These are phyloP conservation scores for Diaporthe helianthi DNA, from an alignment of 2,329 filamentous ascomycete genomes.

Conservation along the genomic window DNA sequence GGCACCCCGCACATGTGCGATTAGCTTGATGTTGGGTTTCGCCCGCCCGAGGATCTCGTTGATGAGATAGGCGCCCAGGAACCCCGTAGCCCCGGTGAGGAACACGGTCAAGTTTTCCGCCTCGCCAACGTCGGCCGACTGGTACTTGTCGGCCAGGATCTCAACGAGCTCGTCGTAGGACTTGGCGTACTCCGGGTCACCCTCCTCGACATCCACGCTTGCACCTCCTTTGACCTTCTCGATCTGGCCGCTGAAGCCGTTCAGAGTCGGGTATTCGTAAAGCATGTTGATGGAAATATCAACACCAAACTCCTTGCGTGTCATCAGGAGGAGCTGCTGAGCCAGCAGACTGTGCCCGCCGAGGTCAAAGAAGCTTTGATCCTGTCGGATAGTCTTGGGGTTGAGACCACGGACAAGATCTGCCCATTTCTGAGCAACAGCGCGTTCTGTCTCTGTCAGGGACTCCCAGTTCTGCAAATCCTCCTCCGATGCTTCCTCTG, in stretches of 20 bases:
- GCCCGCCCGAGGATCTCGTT: constrained; percentile 73
- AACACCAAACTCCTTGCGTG: constrained; percentile 51
- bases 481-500: constrained; percentile 51
- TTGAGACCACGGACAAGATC: constrained; percentile 72
- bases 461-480: constrained; percentile 51
- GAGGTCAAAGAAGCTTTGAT: constrained; percentile 76
- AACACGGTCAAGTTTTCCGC: constrained; percentile 65
- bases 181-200: constrained; percentile 56
- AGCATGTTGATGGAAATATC: constrained; percentile 74
- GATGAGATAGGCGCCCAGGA: constrained; percentile 83
- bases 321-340: constrained; percentile 78
- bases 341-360: constrained; percentile 84
- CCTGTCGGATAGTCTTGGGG: constrained; percentile 66
- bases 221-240: constrained; percentile 43
- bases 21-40: constrained; percentile 62
- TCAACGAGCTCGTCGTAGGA: constrained; percentile 55
- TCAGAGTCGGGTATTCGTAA: constrained; percentile 66
- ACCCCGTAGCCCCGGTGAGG: constrained; percentile 89
- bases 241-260: constrained; percentile 58
- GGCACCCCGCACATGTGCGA: constrained; percentile 76
- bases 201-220: constrained; percentile 42
- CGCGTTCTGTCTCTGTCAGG: constrained; percentile 63
- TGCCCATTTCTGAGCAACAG: constrained; percentile 76
- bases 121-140: constrained; percentile 40
- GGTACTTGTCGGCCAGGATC: constrained; percentile 46